Percentiles rank a stretch among this genome's conserved stretches.
phyloP scores from a whole-genome alignment of 2,329 filamentous ascomycete genomes.

The Penicillium sp. region DNA sequence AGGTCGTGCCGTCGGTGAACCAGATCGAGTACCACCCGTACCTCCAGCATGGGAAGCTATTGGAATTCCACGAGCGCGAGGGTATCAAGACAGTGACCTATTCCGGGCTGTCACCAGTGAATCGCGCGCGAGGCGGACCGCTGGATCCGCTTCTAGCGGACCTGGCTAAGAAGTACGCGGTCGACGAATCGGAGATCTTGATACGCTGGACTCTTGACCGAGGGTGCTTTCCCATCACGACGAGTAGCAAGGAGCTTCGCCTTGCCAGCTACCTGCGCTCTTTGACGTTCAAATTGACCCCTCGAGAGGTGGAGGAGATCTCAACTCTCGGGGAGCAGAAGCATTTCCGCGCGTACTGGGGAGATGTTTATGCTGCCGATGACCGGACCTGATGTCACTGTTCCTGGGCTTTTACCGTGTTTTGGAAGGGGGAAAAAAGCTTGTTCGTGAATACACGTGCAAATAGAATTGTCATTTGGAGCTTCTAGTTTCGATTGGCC shows the following conservation, averaged over 20 bases:
- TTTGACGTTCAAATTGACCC: slow-evolving; percentile 58
- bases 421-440: no score
- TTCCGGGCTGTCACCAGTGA: slow-evolving; percentile 48
- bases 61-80: slow-evolving; percentile 41
- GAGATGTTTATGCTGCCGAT: slow-evolving; percentile 46
- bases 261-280: slow-evolving; percentile 57
- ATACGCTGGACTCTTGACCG: slow-evolving; percentile 62
- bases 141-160: slow-evolving; percentile 51
- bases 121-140: slow-evolving; percentile 56
- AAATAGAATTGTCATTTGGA: no score
- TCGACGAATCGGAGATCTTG: slow-evolving; percentile 56
- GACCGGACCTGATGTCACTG: slow-evolving; percentile 31
- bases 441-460: no score
- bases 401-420: no score
- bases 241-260: slow-evolving; percentile 59
- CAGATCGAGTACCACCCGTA: slow-evolving; percentile 46
- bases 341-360: slow-evolving; percentile 55
- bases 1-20: slow-evolving; percentile 39
- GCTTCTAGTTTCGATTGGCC: no score
- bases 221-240: slow-evolving; percentile 59
- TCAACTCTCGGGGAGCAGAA: slow-evolving; percentile 49
- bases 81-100: slow-evolving; percentile 45
- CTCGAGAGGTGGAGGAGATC: slow-evolving; percentile 56
- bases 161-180: slow-evolving; percentile 61
- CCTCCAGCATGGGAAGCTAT: slow-evolving; percentile 44